A percentile compares a stretch with the other conserved stretches of the same genome.
Conservation (phyloP, 2,329 filamentous ascomycete genomes). For the Immersiporthe knoxdaviesiana region DNA sequence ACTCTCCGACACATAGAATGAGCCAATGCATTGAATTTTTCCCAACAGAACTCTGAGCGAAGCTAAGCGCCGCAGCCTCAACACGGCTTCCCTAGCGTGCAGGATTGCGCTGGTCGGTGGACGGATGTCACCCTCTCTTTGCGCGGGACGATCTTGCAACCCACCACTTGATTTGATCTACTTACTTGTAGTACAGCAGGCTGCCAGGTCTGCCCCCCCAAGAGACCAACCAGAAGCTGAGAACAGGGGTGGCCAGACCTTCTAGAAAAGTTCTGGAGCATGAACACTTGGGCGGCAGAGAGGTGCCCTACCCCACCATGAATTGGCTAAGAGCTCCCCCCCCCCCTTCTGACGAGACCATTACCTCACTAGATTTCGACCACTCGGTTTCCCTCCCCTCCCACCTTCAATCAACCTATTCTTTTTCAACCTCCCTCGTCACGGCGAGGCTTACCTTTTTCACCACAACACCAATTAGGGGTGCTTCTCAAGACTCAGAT, state of each 20-base stretch:
- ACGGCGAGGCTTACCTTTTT: background rate
- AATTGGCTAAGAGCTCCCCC: conserved; percentile 15
- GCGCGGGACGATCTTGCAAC: conserved; percentile 13
- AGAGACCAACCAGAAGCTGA: conserved; percentile 7
- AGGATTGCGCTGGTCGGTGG: background rate
- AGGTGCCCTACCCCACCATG: conserved; percentile 12
- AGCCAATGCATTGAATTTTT: conserved; percentile 15
- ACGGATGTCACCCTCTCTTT: conserved; percentile 11
- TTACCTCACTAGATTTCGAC: conserved; percentile 5
- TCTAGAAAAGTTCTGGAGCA: conserved; percentile 20
- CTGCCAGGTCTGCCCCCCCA: background rate
- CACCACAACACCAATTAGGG: background rate
- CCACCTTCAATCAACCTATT: conserved; percentile 3
- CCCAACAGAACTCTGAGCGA: background rate
- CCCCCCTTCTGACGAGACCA: background rate
- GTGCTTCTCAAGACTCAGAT: background rate
- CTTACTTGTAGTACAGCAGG: background rate
- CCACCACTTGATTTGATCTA: conserved; percentile 5
- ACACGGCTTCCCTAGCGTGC: background rate
- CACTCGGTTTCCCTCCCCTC: conserved; percentile 5
- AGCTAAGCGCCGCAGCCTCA: background rate
- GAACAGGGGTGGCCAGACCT: conserved; percentile 15
- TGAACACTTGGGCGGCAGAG: conserved; percentile 8
- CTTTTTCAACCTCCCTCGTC: background rate
- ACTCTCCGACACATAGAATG: conserved; percentile 18